A percentile compares a stretch with the other conserved stretches of the same genome.
Conservation (phyloP, 257 asterid species). For the Capsicum pubescens region DNA sequence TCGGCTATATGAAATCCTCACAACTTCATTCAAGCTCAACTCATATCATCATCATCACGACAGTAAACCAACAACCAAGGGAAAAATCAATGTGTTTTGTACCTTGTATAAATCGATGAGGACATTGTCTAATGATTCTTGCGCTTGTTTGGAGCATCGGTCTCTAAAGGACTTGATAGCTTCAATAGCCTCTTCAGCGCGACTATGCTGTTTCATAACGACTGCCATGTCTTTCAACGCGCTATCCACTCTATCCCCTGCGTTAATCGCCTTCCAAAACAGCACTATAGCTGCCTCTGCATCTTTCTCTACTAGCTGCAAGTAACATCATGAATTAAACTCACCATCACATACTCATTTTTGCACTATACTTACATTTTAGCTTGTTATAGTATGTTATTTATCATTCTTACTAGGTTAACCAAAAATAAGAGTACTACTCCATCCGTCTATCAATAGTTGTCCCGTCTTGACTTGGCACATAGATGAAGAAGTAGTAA, state of each 20-base stretch:
- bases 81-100: neutral
- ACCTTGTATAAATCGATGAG: constrained; percentile 91
- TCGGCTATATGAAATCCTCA: constrained; percentile 5
- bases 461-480: too few relatives aligned
- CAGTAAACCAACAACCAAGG: neutral
- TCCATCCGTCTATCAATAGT: too few relatives aligned
- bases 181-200: constrained; percentile 89
- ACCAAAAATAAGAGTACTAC: neutral
- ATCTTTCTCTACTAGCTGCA: constrained; percentile 80
- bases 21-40: neutral
- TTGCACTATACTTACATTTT: too few relatives aligned
- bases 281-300: constrained; percentile 69
- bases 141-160: constrained; percentile 81
- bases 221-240: constrained; percentile 96
- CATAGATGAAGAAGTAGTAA: too few relatives aligned
- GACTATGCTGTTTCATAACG: constrained; percentile 83
- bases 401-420: neutral
- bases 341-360: too few relatives aligned
- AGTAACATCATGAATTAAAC: constrained; percentile 1
- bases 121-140: constrained; percentile 87
- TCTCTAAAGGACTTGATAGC: constrained; percentile 75
- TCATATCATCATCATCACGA: neutral
- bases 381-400: neutral
- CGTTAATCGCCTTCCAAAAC: constrained; percentile 86
- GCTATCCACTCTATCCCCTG: constrained; percentile 86